A percentile compares a stretch with the other conserved stretches of the same genome.
Evolutionary conservation across 108 stramenopile species (phyloP).

Genomic region (Skeletonema grethae): DNA sequence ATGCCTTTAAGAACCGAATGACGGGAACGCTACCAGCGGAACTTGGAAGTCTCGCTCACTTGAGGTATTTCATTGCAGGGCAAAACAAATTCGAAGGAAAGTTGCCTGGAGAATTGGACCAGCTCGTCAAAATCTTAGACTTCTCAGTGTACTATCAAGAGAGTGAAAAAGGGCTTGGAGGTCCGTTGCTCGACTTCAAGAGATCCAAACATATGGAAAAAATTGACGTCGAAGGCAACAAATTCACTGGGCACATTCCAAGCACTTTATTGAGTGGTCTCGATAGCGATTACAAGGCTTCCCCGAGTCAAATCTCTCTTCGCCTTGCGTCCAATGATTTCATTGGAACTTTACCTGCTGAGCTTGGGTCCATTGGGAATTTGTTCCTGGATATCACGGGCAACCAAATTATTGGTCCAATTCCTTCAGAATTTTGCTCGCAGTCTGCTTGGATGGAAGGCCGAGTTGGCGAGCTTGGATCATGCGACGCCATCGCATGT

Average conservation of each 20-base stretch:
- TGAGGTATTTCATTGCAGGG: constrained; percentile 40
- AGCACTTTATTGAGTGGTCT: constrained; percentile 47
- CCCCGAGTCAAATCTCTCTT: constrained; percentile 46
- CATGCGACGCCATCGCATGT: constrained; percentile 79
- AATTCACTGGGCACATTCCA: constrained; percentile 48
- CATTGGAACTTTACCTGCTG: constrained; percentile 53
- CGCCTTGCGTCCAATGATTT: constrained; percentile 64
- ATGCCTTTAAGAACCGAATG: constrained; percentile 53
- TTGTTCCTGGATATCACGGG: constrained; percentile 48
- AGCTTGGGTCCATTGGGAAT: constrained; percentile 36
- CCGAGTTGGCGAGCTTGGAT: constrained; percentile 46
- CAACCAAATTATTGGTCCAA: constrained; percentile 40
- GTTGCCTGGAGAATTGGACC: constrained; percentile 43
- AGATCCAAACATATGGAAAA: constrained; percentile 42
- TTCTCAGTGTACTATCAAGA: constrained; percentile 40
- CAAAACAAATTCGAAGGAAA: constrained; percentile 44
- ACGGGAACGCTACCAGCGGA: constrained; percentile 63
- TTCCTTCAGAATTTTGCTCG: constrained; percentile 39
- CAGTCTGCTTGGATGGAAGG: constrained; percentile 57
- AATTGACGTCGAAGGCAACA: constrained; percentile 49
- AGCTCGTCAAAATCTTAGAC: constrained; percentile 41
- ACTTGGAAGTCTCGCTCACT: constrained; percentile 40
- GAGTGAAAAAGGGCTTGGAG: constrained; percentile 23
- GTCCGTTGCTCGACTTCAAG: constrained; percentile 32
- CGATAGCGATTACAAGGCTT: constrained; percentile 26